Conservation (phyloP, 2,329 filamentous ascomycete genomes). For the Bimuria novae-zelandiae region DNA sequence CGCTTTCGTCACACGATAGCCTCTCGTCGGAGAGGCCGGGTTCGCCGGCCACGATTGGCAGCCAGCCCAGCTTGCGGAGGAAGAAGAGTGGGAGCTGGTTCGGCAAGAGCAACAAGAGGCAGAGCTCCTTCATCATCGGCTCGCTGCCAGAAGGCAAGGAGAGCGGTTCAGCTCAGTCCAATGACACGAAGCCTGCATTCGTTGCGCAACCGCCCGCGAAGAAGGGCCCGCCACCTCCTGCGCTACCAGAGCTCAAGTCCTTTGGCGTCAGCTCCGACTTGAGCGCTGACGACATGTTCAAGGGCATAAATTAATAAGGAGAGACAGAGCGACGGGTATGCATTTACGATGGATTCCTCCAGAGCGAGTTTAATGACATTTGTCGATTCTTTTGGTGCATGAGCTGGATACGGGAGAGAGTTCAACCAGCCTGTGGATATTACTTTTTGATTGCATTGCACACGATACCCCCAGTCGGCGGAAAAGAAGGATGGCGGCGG, state of each 20-base stretch:
- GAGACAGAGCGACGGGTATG: slow-evolving; percentile 14
- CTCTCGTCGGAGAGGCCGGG: slow-evolving; percentile 42
- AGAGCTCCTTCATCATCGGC: slow-evolving; percentile 41
- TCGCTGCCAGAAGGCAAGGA: slow-evolving; percentile 41
- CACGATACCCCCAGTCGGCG: slow-evolving; percentile 45
- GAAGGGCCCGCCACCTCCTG: slow-evolving; percentile 47
- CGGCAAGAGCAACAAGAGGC: slow-evolving; percentile 45
- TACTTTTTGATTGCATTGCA: slow-evolving; percentile 42
- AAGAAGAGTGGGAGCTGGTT: slow-evolving; percentile 50
- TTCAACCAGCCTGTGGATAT: slow-evolving; percentile 37
- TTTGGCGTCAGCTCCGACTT: slow-evolving; percentile 44
- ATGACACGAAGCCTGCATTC: slow-evolving; percentile 19
- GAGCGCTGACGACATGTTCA: slow-evolving; percentile 47
- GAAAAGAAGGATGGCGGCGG: slow-evolving; percentile 22
- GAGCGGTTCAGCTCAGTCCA: slow-evolving; percentile 26
- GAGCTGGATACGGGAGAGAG: slow-evolving; percentile 27
- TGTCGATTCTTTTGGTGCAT: slow-evolving; percentile 32
- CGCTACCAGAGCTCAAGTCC: slow-evolving; percentile 44
- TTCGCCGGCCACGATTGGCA: slow-evolving; percentile 42
- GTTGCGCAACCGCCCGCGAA: slow-evolving; percentile 24
- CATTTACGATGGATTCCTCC: slow-evolving; percentile 34
- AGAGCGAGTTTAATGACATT: slow-evolving; percentile 38
- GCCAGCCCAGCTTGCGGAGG: slow-evolving; percentile 37
- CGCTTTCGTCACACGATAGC: slow-evolving; percentile 44
- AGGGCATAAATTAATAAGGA: slow-evolving; percentile 41